Percentiles rank a stretch among this genome's conserved stretches.
Evolutionary conservation across 1,284 basidiomycete genomes (phyloP).

Genomic region (Xanthoconium separans): DNA sequence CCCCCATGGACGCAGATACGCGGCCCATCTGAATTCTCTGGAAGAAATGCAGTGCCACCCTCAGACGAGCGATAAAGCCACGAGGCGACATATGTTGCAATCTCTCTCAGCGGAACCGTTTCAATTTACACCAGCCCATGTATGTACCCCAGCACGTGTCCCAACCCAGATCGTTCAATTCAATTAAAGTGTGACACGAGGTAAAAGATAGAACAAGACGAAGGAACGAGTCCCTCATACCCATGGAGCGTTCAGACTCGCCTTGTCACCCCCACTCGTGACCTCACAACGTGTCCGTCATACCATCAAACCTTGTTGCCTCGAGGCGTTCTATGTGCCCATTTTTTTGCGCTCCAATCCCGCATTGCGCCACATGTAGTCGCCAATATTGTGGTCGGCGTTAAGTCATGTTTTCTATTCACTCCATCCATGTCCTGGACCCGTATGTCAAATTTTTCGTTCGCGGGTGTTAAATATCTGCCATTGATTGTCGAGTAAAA

Average conservation of each 20-base stretch:
- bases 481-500: neutral
- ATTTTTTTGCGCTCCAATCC: conserved; percentile 10
- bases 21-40: neutral
- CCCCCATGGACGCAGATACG: neutral
- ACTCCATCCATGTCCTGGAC: neutral
- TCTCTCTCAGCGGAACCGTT: conserved; percentile 17
- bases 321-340: conserved; percentile 21
- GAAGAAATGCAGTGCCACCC: no score
- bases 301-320: conserved; percentile 32
- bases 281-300: conserved; percentile 1
- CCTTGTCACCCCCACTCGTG: conserved; percentile 15
- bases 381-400: no score
- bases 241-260: conserved; percentile 1
- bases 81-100: neutral
- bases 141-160: conserved; percentile 31
- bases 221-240: neutral
- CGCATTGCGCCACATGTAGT: conserved; percentile 20
- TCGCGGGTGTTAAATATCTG: conserved; percentile 21
- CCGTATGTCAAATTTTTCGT: conserved; percentile 1
- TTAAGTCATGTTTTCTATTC: neutral
- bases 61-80: neutral
- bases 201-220: neutral
- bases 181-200: neutral
- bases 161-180: neutral
- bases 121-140: neutral